Evolutionary conservation across 2,329 filamentous ascomycete genomes (phyloP).

Genomic region (Mycosphaerella arachidis): DNA sequence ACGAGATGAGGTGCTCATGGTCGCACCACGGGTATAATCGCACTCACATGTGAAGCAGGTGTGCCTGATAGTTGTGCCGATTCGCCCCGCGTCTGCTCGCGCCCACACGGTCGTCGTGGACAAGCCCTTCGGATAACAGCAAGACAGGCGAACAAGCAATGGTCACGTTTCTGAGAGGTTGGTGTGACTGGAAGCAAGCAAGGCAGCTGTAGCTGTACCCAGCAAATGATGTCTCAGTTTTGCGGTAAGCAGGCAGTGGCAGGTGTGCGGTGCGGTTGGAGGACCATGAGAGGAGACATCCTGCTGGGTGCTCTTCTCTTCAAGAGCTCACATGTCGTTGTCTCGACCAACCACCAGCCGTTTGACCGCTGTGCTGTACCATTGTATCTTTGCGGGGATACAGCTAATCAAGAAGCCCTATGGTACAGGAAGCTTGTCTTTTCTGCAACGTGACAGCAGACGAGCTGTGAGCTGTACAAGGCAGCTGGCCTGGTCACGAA

Average conservation of each 20-base stretch:
- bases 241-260: slow-evolving; percentile 4
- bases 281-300: background rate
- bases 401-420: slow-evolving; percentile 3
- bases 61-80: background rate
- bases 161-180: background rate
- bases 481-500: background rate
- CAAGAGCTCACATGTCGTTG: background rate
- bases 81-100: background rate
- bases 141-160: background rate
- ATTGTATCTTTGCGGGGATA: slow-evolving; percentile 7
- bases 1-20: background rate
- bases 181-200: background rate
- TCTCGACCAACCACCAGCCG: background rate
- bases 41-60: background rate
- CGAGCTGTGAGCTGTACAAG: background rate
- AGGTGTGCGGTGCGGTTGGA: background rate
- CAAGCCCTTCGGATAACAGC: background rate
- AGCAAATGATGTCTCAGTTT: background rate
- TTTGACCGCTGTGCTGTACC: slow-evolving; percentile 4
- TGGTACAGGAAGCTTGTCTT: background rate
- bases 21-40: background rate
- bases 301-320: background rate
- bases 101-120: background rate
- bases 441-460: slow-evolving; percentile 6
- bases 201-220: background rate